These are phyloP conservation scores for Neofusicoccum sp. DNA, from an alignment of 2,329 filamentous ascomycete genomes.

Conservation along the genomic window DNA sequence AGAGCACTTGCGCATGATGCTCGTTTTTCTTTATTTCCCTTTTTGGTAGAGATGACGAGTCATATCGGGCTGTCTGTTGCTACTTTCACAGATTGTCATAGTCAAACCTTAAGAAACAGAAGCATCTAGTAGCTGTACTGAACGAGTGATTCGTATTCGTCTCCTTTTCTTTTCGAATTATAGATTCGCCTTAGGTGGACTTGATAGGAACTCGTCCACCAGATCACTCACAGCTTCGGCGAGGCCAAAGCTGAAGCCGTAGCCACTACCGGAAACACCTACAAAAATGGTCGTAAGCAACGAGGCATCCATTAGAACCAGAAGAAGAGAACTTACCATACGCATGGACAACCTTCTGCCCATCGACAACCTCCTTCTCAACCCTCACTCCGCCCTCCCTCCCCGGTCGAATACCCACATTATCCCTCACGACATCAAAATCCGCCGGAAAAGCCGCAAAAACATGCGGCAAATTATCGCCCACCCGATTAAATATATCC, in stretches of 20 bases:
- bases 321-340: conserved; percentile 26
- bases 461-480: conserved; percentile 27
- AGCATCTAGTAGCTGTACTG: too few species aligned
- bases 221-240: conserved; percentile 22
- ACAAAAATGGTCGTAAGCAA: not conserved
- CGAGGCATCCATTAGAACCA: too few species aligned
- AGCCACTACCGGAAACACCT: conserved; percentile 30
- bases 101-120: too few species aligned
- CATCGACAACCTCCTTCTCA: conserved; percentile 33
- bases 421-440: conserved; percentile 30
- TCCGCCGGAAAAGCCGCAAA: conserved; percentile 25
- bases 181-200: not conserved
- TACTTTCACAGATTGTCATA: too few species aligned
- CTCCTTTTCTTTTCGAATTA: not conserved
- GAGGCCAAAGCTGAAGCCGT: conserved; percentile 33
- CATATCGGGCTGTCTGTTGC: too few species aligned
- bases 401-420: conserved; percentile 30
- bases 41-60: too few species aligned
- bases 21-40: too few species aligned
- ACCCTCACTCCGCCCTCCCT: conserved; percentile 29
- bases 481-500: conserved; percentile 28
- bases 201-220: conserved; percentile 21
- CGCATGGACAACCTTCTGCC: conserved; percentile 34
- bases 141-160: too few species aligned
- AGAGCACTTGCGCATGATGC: too few species aligned